A percentile compares a stretch with the other conserved stretches of the same genome.
phyloP scores from a whole-genome alignment of 2,329 filamentous ascomycete species.

The Penicillium fuscoglaucum region DNA sequence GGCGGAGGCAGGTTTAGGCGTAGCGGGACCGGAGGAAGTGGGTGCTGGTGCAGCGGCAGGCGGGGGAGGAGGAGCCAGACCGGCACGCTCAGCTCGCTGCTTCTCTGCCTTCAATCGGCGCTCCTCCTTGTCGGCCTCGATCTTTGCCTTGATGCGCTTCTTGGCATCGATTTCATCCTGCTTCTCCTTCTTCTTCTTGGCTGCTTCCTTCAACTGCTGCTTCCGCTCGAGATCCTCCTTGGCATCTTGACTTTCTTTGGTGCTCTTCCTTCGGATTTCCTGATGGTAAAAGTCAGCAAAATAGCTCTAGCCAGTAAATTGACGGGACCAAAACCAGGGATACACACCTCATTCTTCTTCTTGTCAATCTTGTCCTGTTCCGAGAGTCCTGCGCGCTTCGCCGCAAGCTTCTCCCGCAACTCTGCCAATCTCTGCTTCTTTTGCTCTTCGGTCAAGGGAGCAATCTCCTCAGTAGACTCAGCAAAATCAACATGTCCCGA shows the following conservation, averaged over 20 bases:
- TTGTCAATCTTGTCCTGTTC: conserved; percentile 75
- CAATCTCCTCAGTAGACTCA: conserved; percentile 89
- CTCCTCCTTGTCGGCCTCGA: conserved; percentile 91
- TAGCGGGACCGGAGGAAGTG: conserved; percentile 49
- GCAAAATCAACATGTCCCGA: conserved; percentile 89
- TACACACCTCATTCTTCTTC: conserved; percentile 76
- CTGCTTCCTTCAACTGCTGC: conserved; percentile 88
- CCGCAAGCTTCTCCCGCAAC: conserved; percentile 68
- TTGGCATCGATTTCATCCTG: conserved; percentile 80
- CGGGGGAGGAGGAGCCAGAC: conserved; percentile 57
- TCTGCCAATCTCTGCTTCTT: conserved; percentile 78
- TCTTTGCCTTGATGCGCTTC: conserved; percentile 86
- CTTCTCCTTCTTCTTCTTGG: conserved; percentile 85
- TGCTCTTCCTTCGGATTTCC: conserved; percentile 79
- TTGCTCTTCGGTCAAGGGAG: conserved; percentile 86
- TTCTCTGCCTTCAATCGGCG: conserved; percentile 80
- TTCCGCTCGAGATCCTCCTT: conserved; percentile 88
- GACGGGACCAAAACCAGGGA: not conserved
- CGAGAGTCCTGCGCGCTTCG: conserved; percentile 69
- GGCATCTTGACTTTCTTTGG: conserved; percentile 80
- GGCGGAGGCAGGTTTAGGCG: conserved; percentile 65
- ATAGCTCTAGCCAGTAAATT: not conserved
- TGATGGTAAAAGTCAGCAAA: conserved; percentile 20
- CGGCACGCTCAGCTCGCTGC: conserved; percentile 82
- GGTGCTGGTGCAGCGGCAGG: conserved; percentile 47